Percentiles rank a stretch among this genome's conserved stretches.
Evolutionary conservation across 2,329 filamentous ascomycete species (phyloP).

Genomic region (Juglanconis sp.): DNA sequence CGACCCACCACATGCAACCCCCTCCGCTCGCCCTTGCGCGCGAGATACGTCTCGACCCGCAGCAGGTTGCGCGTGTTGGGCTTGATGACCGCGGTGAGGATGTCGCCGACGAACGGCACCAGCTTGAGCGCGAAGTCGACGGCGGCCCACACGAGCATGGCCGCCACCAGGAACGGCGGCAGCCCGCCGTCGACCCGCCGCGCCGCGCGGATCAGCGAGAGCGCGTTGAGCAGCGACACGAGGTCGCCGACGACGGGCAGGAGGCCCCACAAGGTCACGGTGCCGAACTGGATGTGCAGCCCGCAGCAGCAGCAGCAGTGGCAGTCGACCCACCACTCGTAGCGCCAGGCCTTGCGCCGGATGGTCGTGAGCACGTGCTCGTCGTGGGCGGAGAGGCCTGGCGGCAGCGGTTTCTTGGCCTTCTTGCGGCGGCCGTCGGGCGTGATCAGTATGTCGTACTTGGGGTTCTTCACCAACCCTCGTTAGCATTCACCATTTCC

Average conservation of each 20-base stretch:
- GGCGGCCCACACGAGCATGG: conserved; percentile 13
- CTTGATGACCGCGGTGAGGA: conserved; percentile 15
- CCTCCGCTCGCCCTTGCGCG: conserved; percentile 2
- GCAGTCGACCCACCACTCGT: conserved; percentile 19
- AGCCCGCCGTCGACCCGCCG: conserved; percentile 14
- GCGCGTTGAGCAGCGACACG: conserved; percentile 13
- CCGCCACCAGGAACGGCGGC: neutral
- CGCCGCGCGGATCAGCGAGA: conserved; percentile 14
- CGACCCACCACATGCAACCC: neutral
- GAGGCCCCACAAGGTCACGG: conserved; percentile 15
- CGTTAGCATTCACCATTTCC: neutral
- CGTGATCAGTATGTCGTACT: conserved; percentile 13
- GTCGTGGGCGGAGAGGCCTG: conserved; percentile 9
- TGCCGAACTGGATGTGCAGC: conserved; percentile 15
- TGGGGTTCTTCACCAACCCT: conserved; percentile 7
- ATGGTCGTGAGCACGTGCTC: conserved; percentile 12
- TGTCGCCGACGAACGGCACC: conserved; percentile 12
- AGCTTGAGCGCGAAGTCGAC: conserved; percentile 17
- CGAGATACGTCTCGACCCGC: conserved; percentile 10
- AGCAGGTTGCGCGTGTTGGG: conserved; percentile 16
- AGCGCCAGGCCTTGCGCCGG: conserved; percentile 16
- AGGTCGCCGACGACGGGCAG: conserved; percentile 15
- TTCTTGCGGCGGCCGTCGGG: conserved; percentile 16
- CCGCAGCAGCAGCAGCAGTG: conserved; percentile 19
- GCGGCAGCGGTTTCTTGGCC: conserved; percentile 10